These are phyloP conservation scores for Oryza glaberrima DNA, from an alignment of 176 grass and related monocot genomes.

Conservation along the genomic window DNA sequence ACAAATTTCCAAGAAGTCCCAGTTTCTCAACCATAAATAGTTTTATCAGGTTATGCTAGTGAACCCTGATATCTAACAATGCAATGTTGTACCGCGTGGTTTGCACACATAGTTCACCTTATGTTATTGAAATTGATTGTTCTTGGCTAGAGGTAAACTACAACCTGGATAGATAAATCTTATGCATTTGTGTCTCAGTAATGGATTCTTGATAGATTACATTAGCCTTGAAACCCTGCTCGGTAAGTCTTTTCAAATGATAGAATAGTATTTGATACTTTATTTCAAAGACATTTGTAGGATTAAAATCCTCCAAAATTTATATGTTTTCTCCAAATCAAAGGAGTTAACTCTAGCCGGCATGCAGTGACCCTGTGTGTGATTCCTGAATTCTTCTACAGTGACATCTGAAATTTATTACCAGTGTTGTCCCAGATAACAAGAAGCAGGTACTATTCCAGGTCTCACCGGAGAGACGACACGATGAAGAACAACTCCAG, in stretches of 20 bases:
- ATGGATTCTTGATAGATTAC: background rate
- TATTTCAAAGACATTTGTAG: too few relatives aligned
- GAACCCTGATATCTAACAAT: background rate
- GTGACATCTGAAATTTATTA: too few relatives aligned
- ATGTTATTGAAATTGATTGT: background rate
- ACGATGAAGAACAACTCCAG: too few relatives aligned
- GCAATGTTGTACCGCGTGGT: constrained; percentile 8
- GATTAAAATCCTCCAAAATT: too few relatives aligned
- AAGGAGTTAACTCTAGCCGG: too few relatives aligned
- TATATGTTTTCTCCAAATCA: too few relatives aligned
- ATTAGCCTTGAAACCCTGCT: background rate
- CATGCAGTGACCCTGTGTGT: too few relatives aligned
- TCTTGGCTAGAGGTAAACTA: constrained; percentile 20
- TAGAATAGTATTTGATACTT: too few relatives aligned
- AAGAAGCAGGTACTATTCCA: too few relatives aligned
- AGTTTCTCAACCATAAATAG: background rate
- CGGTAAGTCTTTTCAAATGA: background rate
- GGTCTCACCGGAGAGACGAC: too few relatives aligned
- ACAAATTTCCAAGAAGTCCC: background rate
- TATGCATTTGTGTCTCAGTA: background rate
- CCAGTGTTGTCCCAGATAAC: too few relatives aligned
- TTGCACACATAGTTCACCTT: constrained; percentile 11
- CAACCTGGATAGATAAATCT: background rate
- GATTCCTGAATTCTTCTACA: too few relatives aligned
- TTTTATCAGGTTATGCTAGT: background rate